Evolutionary conservation across 2,329 filamentous ascomycete species (phyloP).

Genomic region (Phyllosticta citriasiana): DNA sequence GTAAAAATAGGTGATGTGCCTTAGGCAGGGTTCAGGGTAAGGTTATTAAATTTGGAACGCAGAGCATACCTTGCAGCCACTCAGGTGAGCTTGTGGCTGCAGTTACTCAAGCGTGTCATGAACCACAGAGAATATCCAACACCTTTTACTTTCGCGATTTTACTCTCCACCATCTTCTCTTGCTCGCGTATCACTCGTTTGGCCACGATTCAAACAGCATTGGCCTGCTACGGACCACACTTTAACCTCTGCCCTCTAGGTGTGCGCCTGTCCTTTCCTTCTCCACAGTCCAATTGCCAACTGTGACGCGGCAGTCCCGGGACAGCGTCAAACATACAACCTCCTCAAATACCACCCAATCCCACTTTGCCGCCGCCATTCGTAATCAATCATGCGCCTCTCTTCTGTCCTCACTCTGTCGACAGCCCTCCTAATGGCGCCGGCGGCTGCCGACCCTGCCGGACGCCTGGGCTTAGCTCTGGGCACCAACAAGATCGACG

Average conservation of each 20-base stretch:
- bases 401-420: conserved; percentile 18
- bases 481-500: conserved; percentile 52
- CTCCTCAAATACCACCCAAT: neutral
- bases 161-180: neutral
- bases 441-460: conserved; percentile 40
- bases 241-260: neutral
- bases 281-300: neutral
- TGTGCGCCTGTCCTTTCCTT: neutral
- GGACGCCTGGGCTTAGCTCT: conserved; percentile 56
- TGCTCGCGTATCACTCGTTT: neutral
- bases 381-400: conserved; percentile 23
- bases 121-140: neutral
- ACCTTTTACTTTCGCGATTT: neutral
- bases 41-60: neutral
- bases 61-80: neutral
- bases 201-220: neutral
- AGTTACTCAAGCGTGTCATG: neutral
- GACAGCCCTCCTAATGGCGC: conserved; percentile 27
- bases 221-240: neutral
- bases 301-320: neutral
- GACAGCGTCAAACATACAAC: neutral
- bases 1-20: neutral
- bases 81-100: neutral
- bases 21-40: neutral
- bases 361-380: neutral